Evolutionary conservation across 1,284 basidiomycete species (phyloP), one percentile per base, ranked within the genome.

Genomic region (Malassezia psittaci): DNA sequence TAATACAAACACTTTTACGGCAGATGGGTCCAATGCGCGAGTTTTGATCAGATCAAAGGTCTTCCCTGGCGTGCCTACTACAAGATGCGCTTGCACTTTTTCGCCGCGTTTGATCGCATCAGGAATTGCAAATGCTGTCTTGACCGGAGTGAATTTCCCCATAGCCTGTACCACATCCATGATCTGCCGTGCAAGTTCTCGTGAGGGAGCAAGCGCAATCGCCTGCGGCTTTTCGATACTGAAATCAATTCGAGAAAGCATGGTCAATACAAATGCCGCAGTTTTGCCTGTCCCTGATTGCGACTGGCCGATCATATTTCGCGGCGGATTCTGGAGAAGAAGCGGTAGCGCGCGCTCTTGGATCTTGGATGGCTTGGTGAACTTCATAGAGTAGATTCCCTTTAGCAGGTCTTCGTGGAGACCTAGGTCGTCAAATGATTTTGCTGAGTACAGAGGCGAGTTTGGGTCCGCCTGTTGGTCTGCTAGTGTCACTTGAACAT

Each of bases 261-360:
- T 98, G 29, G 91, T 91, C 52, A 99, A 81, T 12, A 91, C 88
- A 75, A 99, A 99, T 2, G 94, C 94, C 6, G 94, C 94, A 3
- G 94, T 98, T 79, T 99, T 99, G 54, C 94, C 94, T 8, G 94
- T 99, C 40, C 94, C 94, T 21, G 94, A 98, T 75, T 99, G 94
- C 47, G 90, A 96, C 78, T 99, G 94, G 10, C 90, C 94, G 76
- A 98, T 98, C 85, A 98, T 93, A 77, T 98, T 98, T 55, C 85
- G 85, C 7, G 91, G 87, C 89, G 93, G 94, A 75, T 94, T 87
- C 57, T 83, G 77, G 13, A 99, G 82, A 29, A 98, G 81, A 37
- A 99, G 80, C 3, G 94, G 94, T 29, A 98, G 79, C 19, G 94
- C 94, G 60, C 88, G 85, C 79, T 96, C 94, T 79, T 99, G 94